These are phyloP conservation scores for Ustilago tritici DNA, from an alignment of 1,284 basidiomycete species.

Conservation along the genomic window DNA sequence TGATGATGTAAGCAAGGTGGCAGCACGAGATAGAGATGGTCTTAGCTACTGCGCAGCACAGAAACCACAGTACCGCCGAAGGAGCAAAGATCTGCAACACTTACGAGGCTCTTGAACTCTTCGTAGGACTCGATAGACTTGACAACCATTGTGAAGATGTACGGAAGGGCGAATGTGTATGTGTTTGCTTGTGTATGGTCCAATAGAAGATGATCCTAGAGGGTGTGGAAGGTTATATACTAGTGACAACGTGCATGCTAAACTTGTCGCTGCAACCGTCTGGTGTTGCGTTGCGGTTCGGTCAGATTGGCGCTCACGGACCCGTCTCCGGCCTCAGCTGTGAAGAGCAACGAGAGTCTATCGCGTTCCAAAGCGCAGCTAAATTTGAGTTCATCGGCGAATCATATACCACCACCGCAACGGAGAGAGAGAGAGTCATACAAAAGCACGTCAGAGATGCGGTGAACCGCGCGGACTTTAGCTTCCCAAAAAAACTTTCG, in stretches of 20 bases:
- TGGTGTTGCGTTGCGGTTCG: not conserved
- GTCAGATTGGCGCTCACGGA: conserved; percentile 1
- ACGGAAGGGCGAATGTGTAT: not conserved
- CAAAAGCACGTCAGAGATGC: conserved; percentile 24
- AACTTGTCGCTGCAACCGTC: not conserved
- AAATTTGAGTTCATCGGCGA: conserved; percentile 18
- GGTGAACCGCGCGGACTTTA: conserved; percentile 18
- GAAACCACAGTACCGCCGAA: not conserved
- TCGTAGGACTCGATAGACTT: conserved; percentile 73
- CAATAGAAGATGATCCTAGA: not conserved
- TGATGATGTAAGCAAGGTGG: not conserved
- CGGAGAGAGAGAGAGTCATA: too few species aligned
- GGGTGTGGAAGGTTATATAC: conserved; percentile 10
- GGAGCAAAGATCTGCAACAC: conserved; percentile 6
- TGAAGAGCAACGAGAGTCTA: not conserved
- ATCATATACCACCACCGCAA: not conserved
- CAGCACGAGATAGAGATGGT: not conserved
- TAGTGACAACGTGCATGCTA: conserved; percentile 7
- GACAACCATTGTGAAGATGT: conserved; percentile 69
- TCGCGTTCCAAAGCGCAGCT: conserved; percentile 8
- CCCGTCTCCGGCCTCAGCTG: not conserved
- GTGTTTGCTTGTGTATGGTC: not conserved
- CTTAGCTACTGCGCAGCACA: conserved; percentile 9
- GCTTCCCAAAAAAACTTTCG: not conserved
- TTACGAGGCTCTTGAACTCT: conserved; percentile 75